Evolutionary conservation across 441 rosid genomes (phyloP).

Genomic region (Eruca vesicaria): DNA sequence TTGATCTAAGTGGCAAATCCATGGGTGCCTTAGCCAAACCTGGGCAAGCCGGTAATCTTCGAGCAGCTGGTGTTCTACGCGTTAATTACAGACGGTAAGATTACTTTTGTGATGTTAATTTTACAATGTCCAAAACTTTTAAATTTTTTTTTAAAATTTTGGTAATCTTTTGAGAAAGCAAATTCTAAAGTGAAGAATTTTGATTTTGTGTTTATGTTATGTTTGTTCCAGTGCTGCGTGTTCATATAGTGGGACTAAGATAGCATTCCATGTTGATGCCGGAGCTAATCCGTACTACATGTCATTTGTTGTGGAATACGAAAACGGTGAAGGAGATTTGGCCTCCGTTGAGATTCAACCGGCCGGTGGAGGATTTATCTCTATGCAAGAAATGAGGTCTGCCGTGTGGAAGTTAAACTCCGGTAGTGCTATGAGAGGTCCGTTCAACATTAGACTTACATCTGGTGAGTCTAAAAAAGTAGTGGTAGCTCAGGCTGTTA

Average conservation of each 20-base stretch:
- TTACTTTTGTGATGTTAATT: not conserved
- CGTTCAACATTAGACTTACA: conserved; percentile 48
- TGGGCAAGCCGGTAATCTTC: conserved; percentile 27
- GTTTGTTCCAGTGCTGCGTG: conserved; percentile 44
- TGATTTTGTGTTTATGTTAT: not conserved
- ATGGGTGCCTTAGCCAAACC: conserved; percentile 35
- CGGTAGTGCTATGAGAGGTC: conserved; percentile 40
- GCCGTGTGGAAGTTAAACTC: conserved; percentile 55
- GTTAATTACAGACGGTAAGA: conserved; percentile 22
- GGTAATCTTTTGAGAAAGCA: not conserved
- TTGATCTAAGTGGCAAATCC: conserved; percentile 35
- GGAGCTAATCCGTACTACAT: conserved; percentile 52
- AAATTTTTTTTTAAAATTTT: not conserved
- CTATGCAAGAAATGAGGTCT: conserved; percentile 55
- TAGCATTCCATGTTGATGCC: conserved; percentile 45
- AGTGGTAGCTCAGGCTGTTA: conserved; percentile 43
- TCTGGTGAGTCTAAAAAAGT: conserved; percentile 35
- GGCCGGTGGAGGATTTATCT: conserved; percentile 32
- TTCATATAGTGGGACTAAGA: conserved; percentile 38
- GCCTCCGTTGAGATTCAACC: conserved; percentile 39
- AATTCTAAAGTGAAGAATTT: not conserved
- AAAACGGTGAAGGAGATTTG: conserved; percentile 51
- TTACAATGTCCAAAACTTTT: not conserved
- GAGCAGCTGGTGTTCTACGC: conserved; percentile 24
- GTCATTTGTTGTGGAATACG: conserved; percentile 42